Conservation (phyloP, 2,329 filamentous ascomycete species). For the Pseudogymnoascus sp. region DNA sequence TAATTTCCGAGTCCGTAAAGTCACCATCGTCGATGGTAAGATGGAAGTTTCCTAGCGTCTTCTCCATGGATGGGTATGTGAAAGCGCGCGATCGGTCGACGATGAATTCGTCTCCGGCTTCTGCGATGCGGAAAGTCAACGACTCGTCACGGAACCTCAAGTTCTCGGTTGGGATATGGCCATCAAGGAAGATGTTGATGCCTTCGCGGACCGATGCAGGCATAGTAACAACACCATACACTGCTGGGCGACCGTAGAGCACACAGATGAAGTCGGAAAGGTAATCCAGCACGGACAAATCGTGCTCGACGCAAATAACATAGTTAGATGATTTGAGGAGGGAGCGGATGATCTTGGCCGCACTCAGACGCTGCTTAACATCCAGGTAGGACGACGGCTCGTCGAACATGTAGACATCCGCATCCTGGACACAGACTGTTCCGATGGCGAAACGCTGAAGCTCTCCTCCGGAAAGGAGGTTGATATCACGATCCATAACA, state of each 20-base stretch:
- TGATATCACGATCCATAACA: slow-evolving; percentile 87
- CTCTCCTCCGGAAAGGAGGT: slow-evolving; percentile 89
- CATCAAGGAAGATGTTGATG: slow-evolving; percentile 98
- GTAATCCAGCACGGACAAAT: slow-evolving; percentile 96
- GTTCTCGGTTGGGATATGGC: slow-evolving; percentile 97
- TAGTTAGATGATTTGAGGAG: slow-evolving; percentile 86
- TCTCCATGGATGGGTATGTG: slow-evolving; percentile 82
- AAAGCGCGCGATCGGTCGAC: slow-evolving; percentile 80
- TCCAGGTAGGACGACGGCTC: slow-evolving; percentile 98
- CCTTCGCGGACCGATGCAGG: slow-evolving; percentile 95
- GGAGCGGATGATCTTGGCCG: slow-evolving; percentile 85
- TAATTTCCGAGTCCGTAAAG: slow-evolving; percentile 96
- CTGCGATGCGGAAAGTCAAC: slow-evolving; percentile 87
- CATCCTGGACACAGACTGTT: slow-evolving; percentile 89
- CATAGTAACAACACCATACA: slow-evolving; percentile 96
- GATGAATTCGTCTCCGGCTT: slow-evolving; percentile 81
- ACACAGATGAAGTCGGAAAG: slow-evolving; percentile 98
- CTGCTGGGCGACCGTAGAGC: slow-evolving; percentile 87
- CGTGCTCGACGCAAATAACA: slow-evolving; percentile 98
- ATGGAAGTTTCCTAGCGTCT: slow-evolving; percentile 84
- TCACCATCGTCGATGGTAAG: slow-evolving; percentile 72
- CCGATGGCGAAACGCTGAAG: slow-evolving; percentile 97
- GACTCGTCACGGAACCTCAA: slow-evolving; percentile 96
- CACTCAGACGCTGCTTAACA: slow-evolving; percentile 96
- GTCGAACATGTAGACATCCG: slow-evolving; percentile 99